These are phyloP conservation scores for Marchantia polymorpha DNA, from an alignment of 225 moss, liverwort and hornwort genomes.

Conservation along the genomic window DNA sequence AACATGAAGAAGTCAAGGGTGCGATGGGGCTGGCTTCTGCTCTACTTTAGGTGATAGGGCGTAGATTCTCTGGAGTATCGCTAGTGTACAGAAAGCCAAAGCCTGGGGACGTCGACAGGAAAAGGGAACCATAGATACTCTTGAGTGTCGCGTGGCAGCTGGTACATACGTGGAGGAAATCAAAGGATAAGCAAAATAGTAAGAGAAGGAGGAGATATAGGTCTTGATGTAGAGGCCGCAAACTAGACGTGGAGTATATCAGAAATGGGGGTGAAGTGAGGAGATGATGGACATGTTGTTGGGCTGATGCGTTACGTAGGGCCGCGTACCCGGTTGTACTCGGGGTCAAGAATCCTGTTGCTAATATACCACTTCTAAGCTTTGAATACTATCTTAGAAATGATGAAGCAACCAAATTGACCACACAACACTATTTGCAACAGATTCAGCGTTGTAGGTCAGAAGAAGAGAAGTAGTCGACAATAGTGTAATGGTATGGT, in stretches of 20 bases:
- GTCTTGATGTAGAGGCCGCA: background rate
- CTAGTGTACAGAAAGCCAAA: background rate
- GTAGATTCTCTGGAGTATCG: background rate
- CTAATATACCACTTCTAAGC: slow-evolving; percentile 33
- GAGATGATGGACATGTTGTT: background rate
- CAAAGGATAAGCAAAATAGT: background rate
- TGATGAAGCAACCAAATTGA: background rate
- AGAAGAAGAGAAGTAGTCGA: slow-evolving; percentile 31
- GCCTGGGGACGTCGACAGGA: background rate
- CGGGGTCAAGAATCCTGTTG: background rate
- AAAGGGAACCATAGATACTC: background rate
- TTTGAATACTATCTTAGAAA: slow-evolving; percentile 24
- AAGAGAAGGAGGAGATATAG: background rate
- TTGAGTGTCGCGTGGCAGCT: background rate
- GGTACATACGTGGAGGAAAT: background rate
- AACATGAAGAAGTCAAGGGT: slow-evolving; percentile 8
- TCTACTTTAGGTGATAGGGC: background rate
- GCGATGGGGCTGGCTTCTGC: background rate
- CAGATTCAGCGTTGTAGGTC: slow-evolving; percentile 26
- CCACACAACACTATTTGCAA: slow-evolving; percentile 20
- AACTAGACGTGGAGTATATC: background rate
- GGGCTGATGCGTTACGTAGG: background rate
- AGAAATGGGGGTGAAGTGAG: background rate
- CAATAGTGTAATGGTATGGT: background rate
- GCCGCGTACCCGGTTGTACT: background rate